Conservation (phyloP, 768 basidiomycete species). For the Trametes gibbosa region DNA sequence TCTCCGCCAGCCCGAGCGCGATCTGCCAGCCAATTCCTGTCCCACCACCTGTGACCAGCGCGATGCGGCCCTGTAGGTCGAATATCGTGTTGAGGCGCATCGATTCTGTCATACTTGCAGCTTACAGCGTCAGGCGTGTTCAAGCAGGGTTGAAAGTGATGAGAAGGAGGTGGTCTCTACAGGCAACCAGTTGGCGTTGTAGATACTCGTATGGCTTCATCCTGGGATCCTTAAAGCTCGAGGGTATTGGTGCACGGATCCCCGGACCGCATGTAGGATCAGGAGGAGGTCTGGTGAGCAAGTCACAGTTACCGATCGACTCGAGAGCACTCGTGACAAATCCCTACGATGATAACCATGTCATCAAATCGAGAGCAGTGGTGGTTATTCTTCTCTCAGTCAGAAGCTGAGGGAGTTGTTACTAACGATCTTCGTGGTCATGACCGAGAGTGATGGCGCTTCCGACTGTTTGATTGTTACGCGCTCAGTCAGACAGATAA, state of each 20-base stretch:
- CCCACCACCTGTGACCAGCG: constrained; percentile 48
- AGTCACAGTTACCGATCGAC: too few species aligned
- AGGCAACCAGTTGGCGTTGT: neutral
- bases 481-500: too few species aligned
- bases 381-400: too few species aligned
- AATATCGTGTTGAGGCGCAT: constrained; percentile 23
- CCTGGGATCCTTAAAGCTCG: neutral
- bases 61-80: constrained; percentile 56
- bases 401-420: too few species aligned
- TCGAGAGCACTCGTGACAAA: too few species aligned
- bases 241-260: neutral
- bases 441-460: too few species aligned
- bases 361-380: too few species aligned
- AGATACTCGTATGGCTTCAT: too few species aligned
- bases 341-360: too few species aligned
- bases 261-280: neutral
- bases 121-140: neutral
- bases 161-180: neutral
- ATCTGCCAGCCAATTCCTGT: constrained; percentile 65
- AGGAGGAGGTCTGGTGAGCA: neutral
- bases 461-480: too few species aligned
- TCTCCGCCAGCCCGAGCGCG: constrained; percentile 67
- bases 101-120: constrained; percentile 10
- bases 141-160: neutral
- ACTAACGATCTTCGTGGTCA: too few species aligned